Evolutionary conservation across 1,139 yeast genomes (phyloP).

Genomic region (Hyphopichia wangnamkhiaoensis): DNA sequence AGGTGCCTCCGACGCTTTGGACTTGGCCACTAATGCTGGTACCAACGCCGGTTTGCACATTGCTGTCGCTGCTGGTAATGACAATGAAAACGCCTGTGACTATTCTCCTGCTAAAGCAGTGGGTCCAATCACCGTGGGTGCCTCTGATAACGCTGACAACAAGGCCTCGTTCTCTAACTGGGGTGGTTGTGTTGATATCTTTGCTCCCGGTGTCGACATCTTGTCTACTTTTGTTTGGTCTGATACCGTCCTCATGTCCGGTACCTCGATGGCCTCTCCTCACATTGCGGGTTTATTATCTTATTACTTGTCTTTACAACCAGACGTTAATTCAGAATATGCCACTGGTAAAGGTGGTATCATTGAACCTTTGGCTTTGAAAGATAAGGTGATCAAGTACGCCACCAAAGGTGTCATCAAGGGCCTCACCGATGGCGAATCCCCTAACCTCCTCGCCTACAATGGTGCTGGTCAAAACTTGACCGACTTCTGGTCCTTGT

Average conservation of each 20-base stretch:
- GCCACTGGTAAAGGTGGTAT: slow-evolving; percentile 13
- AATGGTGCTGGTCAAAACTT: slow-evolving; percentile 26
- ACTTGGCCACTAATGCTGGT: slow-evolving; percentile 82
- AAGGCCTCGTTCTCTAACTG: slow-evolving; percentile 82
- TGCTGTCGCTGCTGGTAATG: slow-evolving; percentile 91
- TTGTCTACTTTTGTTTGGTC: slow-evolving; percentile 88
- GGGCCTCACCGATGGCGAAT: slow-evolving; percentile 36
- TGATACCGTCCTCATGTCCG: slow-evolving; percentile 86
- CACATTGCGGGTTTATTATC: slow-evolving; percentile 90
- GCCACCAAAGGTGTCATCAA: slow-evolving; percentile 35
- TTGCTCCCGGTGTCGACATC: slow-evolving; percentile 82
- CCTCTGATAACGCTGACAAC: slow-evolving; percentile 70
- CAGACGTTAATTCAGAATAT: slow-evolving; percentile 74
- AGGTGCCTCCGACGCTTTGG: slow-evolving; percentile 79
- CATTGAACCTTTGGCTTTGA: slow-evolving; percentile 35
- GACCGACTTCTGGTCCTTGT: slow-evolving; percentile 6
- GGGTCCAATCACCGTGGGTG: slow-evolving; percentile 79
- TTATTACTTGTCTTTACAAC: slow-evolving; percentile 89
- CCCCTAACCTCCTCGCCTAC: slow-evolving; percentile 47
- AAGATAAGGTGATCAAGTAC: slow-evolving; percentile 36
- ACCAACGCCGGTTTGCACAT: slow-evolving; percentile 78
- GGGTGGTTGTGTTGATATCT: slow-evolving; percentile 83
- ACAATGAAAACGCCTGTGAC: slow-evolving; percentile 81
- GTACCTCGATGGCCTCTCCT: slow-evolving; percentile 99
- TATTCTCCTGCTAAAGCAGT: slow-evolving; percentile 81